Evolutionary conservation across 495 filamentous ascomycete genomes (phyloP), one percentile per base, ranked within the genome.

Genomic region (Penicillium herquei): DNA sequence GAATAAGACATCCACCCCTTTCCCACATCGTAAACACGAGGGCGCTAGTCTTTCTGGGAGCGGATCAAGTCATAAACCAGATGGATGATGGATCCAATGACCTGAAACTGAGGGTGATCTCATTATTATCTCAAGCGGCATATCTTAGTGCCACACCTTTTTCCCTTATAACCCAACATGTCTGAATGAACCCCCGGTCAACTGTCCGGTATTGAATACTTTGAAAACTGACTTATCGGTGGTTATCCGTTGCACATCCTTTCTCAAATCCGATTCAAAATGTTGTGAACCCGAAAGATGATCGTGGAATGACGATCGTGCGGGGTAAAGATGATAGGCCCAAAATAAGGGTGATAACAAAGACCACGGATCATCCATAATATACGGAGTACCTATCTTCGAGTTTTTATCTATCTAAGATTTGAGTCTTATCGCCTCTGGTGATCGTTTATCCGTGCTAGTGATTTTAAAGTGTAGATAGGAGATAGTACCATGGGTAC

Each of bases 231-330:
- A 49, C 58, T 57, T 51, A 57, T 61, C 40, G 49, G 54, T 35
- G 37, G 39, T n/a, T n/a, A 41, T 39, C 26, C 34, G 34, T 53
- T 26, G 51, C 42, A 54, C 41, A 49, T 49, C 17, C 48, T 26
- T 32, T 16, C 46, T 57, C 26, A 21, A 21, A 42, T 17, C 14
- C 44, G 33, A 55, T 17, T 26, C 21, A 26, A 26, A 26, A 26
- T 26, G 21, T 42, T 51, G 30, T 43, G 51, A 52, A 52, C 21
- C 12, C 40, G 26, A 43, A n/a, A 45, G n/a, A 49, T 52, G 49
- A 52, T 30, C 11, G 30, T 34, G 54, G 49, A 55, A 65, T 55
- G 63, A 54, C 47, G 63, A 58, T 61, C 60, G 61, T 66, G 63
- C 61, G 63, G 63, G 63, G 63, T 61, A 53, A 13, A 43, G 42